Conservation (phyloP, 495 filamentous ascomycete species). For the Corynascus novoguineensis region DNA sequence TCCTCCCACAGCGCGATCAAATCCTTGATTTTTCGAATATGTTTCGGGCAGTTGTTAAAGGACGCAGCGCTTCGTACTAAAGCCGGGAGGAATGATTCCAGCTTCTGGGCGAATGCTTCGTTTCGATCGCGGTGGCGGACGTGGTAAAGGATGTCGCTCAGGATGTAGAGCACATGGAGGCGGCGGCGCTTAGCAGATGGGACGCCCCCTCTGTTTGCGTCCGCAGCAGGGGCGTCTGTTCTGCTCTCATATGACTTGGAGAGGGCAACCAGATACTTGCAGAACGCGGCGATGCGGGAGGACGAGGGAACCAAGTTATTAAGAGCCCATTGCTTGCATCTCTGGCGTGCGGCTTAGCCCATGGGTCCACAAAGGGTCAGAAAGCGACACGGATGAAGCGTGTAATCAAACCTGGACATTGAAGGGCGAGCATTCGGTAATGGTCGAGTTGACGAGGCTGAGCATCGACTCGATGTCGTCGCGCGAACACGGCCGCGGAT, state of each 20-base stretch:
- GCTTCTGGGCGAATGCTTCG: constrained; percentile 50
- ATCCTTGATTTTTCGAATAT: constrained; percentile 57
- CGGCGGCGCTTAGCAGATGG: constrained; percentile 62
- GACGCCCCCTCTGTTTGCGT: constrained; percentile 28
- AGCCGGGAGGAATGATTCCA: constrained; percentile 57
- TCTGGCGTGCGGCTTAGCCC: constrained; percentile 59
- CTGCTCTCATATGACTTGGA: constrained; percentile 50
- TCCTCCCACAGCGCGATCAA: constrained; percentile 71
- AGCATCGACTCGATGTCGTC: constrained; percentile 72
- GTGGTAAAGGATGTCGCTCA: constrained; percentile 82
- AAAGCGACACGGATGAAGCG: constrained; percentile 50
- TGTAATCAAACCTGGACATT: constrained; percentile 94
- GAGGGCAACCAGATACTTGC: constrained; percentile 70
- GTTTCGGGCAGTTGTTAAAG: constrained; percentile 59
- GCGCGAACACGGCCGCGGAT: constrained; percentile 63
- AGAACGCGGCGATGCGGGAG: constrained; percentile 58
- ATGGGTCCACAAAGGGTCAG: constrained; percentile 35
- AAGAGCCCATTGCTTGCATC: constrained; percentile 82
- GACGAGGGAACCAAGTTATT: constrained; percentile 63
- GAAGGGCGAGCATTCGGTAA: constrained; percentile 68
- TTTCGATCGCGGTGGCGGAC: constrained; percentile 56
- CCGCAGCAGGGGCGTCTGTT: constrained; percentile 3
- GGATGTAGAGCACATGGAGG: constrained; percentile 73
- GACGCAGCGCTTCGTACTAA: constrained; percentile 58
- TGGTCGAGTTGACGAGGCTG: constrained; percentile 56